Conservation (phyloP, 805 yeast species). For the Candida nonsorbophila region DNA sequence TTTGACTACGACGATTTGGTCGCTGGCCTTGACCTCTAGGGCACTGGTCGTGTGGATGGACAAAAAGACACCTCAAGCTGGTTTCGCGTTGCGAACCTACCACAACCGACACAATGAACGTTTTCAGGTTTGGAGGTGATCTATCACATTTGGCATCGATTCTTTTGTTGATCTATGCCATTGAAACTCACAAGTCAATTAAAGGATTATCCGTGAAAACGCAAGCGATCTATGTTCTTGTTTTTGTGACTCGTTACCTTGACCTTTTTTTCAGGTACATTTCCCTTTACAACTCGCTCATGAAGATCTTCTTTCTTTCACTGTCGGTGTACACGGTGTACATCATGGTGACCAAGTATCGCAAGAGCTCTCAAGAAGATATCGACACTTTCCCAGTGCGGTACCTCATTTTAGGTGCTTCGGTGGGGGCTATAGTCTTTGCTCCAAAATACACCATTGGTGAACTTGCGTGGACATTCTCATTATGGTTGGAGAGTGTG, state of each 20-base stretch:
- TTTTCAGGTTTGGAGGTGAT: slow-evolving; percentile 56
- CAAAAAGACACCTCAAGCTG: slow-evolving; percentile 1
- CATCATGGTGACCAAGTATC: slow-evolving; percentile 59
- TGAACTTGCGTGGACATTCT: slow-evolving; percentile 81
- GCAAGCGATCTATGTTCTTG: slow-evolving; percentile 62
- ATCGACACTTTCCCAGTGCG: slow-evolving; percentile 63
- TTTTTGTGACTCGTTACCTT: slow-evolving; percentile 34
- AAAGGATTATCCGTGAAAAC: slow-evolving; percentile 88
- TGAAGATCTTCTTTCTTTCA: slow-evolving; percentile 78
- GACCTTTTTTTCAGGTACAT: slow-evolving; percentile 45
- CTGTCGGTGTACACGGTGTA: slow-evolving; percentile 73
- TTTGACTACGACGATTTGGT: slow-evolving; percentile 8
- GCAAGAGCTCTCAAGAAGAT: slow-evolving; percentile 58
- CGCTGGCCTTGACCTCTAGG: slow-evolving; percentile 4
- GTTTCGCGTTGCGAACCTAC: background rate
- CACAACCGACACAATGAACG: slow-evolving; percentile 24
- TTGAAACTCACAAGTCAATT: slow-evolving; percentile 57
- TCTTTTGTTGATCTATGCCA: slow-evolving; percentile 66
- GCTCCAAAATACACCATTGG: slow-evolving; percentile 56
- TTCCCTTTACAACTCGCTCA: slow-evolving; percentile 68
- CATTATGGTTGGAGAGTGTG: slow-evolving; percentile 87
- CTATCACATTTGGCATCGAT: slow-evolving; percentile 78
- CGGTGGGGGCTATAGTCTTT: slow-evolving; percentile 52
- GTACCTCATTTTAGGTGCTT: slow-evolving; percentile 63
- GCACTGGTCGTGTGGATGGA: background rate